These are phyloP conservation scores for Drosera capensis DNA, from an alignment of 148 eudicot genomes.

Conservation along the genomic window DNA sequence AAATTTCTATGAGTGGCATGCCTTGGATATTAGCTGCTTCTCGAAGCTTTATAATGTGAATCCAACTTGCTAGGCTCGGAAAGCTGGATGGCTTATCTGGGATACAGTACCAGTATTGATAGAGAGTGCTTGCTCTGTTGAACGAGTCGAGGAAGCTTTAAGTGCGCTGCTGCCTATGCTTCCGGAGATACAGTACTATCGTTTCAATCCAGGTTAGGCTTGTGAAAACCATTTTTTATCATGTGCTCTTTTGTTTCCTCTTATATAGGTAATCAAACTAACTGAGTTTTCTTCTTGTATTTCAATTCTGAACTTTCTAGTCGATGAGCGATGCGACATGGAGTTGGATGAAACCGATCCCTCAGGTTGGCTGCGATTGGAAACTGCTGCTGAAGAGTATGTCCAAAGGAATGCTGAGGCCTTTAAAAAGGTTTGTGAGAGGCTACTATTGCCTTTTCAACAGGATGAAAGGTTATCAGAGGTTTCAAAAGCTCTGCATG, in stretches of 20 bases:
- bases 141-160: conserved; percentile 93
- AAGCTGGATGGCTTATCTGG: conserved; percentile 89
- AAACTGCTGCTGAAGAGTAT: conserved; percentile 78
- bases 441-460: conserved; percentile 44
- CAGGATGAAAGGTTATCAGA: conserved; percentile 52
- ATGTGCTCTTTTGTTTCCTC: neutral
- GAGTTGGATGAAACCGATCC: conserved; percentile 98
- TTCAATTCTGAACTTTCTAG: conserved; percentile 15
- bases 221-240: neutral
- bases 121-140: conserved; percentile 95
- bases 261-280: neutral
- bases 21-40: neutral
- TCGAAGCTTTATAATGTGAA: conserved; percentile 1
- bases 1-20: neutral
- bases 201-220: conserved; percentile 82
- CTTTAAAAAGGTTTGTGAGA: conserved; percentile 63
- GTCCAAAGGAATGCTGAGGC: conserved; percentile 46
- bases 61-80: conserved; percentile 45
- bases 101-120: conserved; percentile 96
- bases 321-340: conserved; percentile 99
- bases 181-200: conserved; percentile 81
- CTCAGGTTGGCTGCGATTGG: conserved; percentile 69
- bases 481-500: conserved; percentile 29
- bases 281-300: neutral
- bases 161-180: conserved; percentile 87